Evolutionary conservation across 148 eudicot genomes (phyloP).

Genomic region (Oxyria digyna): DNA sequence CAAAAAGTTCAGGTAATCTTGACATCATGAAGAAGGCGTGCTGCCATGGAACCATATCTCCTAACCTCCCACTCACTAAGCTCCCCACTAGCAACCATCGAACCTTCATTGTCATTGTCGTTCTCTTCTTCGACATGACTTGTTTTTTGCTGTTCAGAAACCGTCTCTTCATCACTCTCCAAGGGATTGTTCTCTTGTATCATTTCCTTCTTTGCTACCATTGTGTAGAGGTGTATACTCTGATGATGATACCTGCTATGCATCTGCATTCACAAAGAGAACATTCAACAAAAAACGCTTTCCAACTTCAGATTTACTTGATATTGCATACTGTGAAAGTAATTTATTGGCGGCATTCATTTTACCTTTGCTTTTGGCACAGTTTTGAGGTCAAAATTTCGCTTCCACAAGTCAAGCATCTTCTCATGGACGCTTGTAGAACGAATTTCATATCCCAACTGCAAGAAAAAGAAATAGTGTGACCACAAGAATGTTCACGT

Average conservation of each 20-base stretch:
- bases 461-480: slow-evolving; percentile 7
- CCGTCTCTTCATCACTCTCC: slow-evolving; percentile 22
- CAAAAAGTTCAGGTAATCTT: slow-evolving; percentile 12
- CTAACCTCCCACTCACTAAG: slow-evolving; percentile 80
- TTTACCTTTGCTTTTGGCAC: slow-evolving; percentile 75
- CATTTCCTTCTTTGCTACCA: slow-evolving; percentile 38
- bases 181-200: slow-evolving; percentile 17
- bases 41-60: slow-evolving; percentile 93
- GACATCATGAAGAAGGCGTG: slow-evolving; percentile 78
- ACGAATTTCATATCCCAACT: slow-evolving; percentile 92
- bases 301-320: neutral
- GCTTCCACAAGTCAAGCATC: slow-evolving; percentile 83
- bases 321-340: neutral
- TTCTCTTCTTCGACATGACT: slow-evolving; percentile 8
- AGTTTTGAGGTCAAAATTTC: slow-evolving; percentile 59
- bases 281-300: neutral
- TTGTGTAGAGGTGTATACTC: slow-evolving; percentile 69
- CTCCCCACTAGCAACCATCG: slow-evolving; percentile 13
- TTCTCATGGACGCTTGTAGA: slow-evolving; percentile 86
- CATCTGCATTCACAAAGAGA: slow-evolving; percentile 36
- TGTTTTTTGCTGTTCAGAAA: slow-evolving; percentile 16
- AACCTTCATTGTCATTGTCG: slow-evolving; percentile 13
- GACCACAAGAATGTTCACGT: neutral
- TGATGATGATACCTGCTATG: slow-evolving; percentile 71
- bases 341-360: neutral